A percentile compares a stretch with the other conserved stretches of the same genome.
phyloP scores from a whole-genome alignment of 164 flowering plant species.

The Piper betle region DNA sequence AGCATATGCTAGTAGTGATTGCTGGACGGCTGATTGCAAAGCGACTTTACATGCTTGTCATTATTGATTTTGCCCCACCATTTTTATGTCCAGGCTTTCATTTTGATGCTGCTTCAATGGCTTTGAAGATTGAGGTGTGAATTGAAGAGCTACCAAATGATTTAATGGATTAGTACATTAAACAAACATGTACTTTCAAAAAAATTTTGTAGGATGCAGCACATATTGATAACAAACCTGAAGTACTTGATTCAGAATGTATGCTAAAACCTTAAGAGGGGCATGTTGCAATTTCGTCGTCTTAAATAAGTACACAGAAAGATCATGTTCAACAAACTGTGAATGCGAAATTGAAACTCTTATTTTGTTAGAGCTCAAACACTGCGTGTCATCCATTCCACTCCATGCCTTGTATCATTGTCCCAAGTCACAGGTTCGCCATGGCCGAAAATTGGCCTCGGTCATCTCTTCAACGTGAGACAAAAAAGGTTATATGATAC shows the following conservation, averaged over 20 bases:
- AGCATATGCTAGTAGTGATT: no score
- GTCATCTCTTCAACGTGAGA: constrained; percentile 60
- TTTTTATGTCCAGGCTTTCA: no score
- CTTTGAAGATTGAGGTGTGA: no score
- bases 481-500: no score
- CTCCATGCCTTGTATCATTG: constrained; percentile 27
- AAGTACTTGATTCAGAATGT: background rate
- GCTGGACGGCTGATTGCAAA: no score
- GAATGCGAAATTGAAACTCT: background rate
- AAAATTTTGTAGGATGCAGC: no score
- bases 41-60: no score
- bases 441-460: constrained; percentile 32
- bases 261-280: background rate
- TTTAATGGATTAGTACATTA: no score
- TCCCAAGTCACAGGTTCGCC: constrained; percentile 41
- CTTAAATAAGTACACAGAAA: background rate
- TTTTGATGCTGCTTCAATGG: no score
- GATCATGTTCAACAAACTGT: background rate
- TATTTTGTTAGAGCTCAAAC: background rate
- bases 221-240: background rate
- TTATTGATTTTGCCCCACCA: no score
- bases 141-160: no score
- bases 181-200: no score
- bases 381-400: constrained; percentile 51
- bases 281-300: background rate